phyloP scores from a whole-genome alignment of 352 stramenopile genomes.

The Globisporangium cylindrosporum region DNA sequence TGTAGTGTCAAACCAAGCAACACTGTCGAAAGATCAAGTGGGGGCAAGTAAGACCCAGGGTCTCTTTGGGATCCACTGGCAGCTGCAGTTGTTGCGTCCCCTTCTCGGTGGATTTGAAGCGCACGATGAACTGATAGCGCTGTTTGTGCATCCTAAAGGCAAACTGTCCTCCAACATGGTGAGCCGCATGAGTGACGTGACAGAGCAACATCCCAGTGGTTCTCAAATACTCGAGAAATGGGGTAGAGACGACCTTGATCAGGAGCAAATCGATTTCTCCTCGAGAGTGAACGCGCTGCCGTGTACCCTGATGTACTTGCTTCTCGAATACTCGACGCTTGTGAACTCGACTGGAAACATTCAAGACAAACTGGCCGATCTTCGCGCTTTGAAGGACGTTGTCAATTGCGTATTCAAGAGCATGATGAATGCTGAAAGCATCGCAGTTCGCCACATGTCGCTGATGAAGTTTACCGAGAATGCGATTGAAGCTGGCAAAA shows the following conservation, averaged over 20 bases:
- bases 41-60: background rate
- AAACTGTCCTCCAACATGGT: conserved; percentile 28
- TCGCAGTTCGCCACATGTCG: background rate
- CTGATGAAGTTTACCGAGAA: conserved; percentile 8
- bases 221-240: conserved; percentile 28
- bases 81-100: conserved; percentile 41
- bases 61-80: conserved; percentile 43
- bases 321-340: conserved; percentile 29
- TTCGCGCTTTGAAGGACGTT: background rate
- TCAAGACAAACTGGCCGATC: background rate
- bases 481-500: background rate
- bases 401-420: background rate
- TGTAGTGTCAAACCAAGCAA: conserved; percentile 15
- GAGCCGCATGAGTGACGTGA: conserved; percentile 10
- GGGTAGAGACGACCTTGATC: conserved; percentile 10
- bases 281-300: conserved; percentile 27
- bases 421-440: background rate
- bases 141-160: conserved; percentile 53
- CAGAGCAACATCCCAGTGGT: conserved; percentile 16
- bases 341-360: background rate
- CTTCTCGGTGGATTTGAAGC: conserved; percentile 24
- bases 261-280: conserved; percentile 35
- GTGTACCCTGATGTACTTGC: conserved; percentile 43
- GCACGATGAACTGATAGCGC: conserved; percentile 21
- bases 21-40: background rate